Evolutionary conservation across 345 rosid species (phyloP).

Genomic region (Litchi chinensis): DNA sequence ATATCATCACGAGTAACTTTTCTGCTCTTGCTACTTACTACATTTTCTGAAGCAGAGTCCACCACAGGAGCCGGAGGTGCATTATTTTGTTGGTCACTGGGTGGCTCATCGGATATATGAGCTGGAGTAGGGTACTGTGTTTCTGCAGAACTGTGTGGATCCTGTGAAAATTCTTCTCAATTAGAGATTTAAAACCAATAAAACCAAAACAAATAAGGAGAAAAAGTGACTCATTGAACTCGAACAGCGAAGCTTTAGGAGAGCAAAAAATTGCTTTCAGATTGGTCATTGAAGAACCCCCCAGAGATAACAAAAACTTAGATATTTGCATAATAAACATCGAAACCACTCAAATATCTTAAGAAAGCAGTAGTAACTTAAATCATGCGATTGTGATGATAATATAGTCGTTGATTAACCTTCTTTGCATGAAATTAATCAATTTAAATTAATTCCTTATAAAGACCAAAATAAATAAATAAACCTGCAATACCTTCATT

Average conservation of each 20-base stretch:
- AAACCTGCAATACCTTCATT: slow-evolving; percentile 6
- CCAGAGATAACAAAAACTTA: background rate
- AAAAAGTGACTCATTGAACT: background rate
- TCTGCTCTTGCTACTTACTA: background rate
- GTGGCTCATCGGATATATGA: slow-evolving; percentile 6
- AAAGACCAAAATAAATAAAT: background rate
- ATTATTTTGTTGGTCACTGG: background rate
- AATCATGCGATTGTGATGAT: background rate
- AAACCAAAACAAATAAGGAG: background rate
- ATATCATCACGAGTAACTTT: slow-evolving; percentile 7
- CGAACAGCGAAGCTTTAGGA: background rate
- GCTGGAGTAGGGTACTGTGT: background rate
- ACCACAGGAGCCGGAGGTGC: slow-evolving; percentile 1
- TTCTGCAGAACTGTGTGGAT: background rate
- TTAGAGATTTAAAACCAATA: background rate
- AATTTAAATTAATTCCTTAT: background rate
- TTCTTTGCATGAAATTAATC: background rate
- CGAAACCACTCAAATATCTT: background rate
- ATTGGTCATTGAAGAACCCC: background rate
- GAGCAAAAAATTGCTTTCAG: background rate
- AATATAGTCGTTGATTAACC: background rate
- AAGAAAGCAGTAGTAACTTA: background rate
- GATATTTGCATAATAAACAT: background rate
- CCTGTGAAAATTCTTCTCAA: background rate
- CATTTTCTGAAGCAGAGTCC: slow-evolving; percentile 4